Base-by-base conservation (phyloP, 805 yeast genomes). In the Yarrowia keelungensis region DNA sequence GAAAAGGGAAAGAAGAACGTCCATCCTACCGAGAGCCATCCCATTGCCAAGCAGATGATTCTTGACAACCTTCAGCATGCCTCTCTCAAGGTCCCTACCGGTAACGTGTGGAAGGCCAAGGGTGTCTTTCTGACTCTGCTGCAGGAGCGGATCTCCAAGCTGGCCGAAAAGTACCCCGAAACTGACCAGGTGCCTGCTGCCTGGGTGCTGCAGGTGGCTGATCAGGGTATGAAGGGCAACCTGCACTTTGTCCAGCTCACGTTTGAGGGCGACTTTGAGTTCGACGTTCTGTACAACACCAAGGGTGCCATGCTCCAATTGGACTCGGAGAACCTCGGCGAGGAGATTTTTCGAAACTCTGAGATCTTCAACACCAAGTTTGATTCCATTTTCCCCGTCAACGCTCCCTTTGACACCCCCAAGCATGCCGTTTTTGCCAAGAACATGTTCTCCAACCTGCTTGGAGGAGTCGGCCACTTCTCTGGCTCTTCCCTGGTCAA, bases 381-480 rank as follows among this genome's bases (percentile, higher is more conserved):
- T 72, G 72, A 78, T 2, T 69, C 74, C 9, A 78, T 81, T 12
- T 89, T 87, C 74, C 79, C 83, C 15, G 78, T 89, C 10, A 76
- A 79, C 14, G 78, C 83, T 0, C 94, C 93, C 2, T 90, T 85
- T 74, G 78, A 83, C 59, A 74, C 76, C 8, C 76, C 58, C 38
- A 76, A 58, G 69, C 82, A 87, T 73, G 74, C 76, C 38, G 72
- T 73, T 9, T 93, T 95, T 79, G 97, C 92, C 1, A 83, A 90
- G 73, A 93, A 91, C 73, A 81, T 92, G 49, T 75, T 94, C 10
- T 89, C 98, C 0, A 94, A 93, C 69, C 81, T 95, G 53, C 76
- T 91, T 69, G 99, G 98, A 22, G 98, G 98, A 14, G 84, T 95
- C 66, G 91, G 97, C 2, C 92, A 92, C 78, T 90, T 90, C 74